Evolutionary conservation across 805 yeast species (phyloP).

Genomic region (Starmerella geochares): DNA sequence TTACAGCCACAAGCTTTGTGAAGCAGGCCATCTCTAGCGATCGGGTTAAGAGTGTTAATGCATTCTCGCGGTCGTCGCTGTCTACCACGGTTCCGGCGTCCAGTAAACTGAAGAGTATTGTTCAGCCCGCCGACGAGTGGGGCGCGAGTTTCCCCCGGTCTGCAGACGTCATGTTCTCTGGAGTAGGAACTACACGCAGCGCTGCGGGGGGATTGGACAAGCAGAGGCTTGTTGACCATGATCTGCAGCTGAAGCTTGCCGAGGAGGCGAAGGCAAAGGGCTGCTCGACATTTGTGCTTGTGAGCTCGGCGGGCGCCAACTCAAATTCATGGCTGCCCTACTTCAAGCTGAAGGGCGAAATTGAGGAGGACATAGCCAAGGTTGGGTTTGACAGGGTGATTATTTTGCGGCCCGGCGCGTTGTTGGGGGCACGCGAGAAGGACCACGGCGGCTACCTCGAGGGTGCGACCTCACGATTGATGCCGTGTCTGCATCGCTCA

Average conservation of each 20-base stretch:
- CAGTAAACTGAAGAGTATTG: constrained; percentile 33
- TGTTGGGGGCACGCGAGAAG: constrained; percentile 49
- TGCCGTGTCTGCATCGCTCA: constrained; percentile 30
- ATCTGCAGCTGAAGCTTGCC: constrained; percentile 57
- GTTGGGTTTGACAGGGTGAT: constrained; percentile 62
- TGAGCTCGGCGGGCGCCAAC: constrained; percentile 59
- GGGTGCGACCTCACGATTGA: constrained; percentile 33
- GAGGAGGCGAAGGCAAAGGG: constrained; percentile 64
- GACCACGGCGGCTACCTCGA: constrained; percentile 14
- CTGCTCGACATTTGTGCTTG: constrained; percentile 53
- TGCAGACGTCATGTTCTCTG: constrained; percentile 44
- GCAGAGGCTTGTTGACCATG: constrained; percentile 65
- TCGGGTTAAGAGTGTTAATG: constrained; percentile 37
- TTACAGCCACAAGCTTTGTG: constrained; percentile 55
- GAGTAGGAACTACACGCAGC: constrained; percentile 66
- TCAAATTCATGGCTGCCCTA: constrained; percentile 51
- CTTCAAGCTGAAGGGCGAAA: constrained; percentile 57
- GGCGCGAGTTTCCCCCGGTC: constrained; percentile 29
- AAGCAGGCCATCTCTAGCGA: constrained; percentile 36
- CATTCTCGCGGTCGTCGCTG: constrained; percentile 30
- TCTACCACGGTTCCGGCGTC: constrained; percentile 5
- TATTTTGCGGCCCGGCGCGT: constrained; percentile 66
- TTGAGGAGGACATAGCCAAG: constrained; percentile 56
- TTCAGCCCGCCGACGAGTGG: constrained; percentile 47
- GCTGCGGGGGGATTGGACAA: constrained; percentile 63